Evolutionary conservation across 2,329 filamentous ascomycete genomes (phyloP).

Genomic region (Didymella segeticola): DNA sequence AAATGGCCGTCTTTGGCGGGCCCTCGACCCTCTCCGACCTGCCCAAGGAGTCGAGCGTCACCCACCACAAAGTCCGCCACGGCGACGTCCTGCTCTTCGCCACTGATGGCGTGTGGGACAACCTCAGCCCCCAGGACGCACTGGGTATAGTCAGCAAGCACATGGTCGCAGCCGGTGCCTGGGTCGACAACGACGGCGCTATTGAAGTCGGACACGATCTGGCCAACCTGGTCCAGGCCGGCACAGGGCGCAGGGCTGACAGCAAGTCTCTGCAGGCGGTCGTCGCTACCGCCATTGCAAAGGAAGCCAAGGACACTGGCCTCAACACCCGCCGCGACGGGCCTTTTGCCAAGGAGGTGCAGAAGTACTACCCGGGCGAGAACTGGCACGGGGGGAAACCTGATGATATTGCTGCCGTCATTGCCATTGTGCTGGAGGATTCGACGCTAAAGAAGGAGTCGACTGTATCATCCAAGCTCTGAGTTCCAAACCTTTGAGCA

Average conservation of each 20-base stretch:
- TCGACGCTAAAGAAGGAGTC: no score
- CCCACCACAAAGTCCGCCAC: slow-evolving; percentile 77
- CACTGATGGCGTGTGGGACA: slow-evolving; percentile 96
- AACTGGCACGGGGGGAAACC: slow-evolving; percentile 91
- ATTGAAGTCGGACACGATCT: slow-evolving; percentile 67
- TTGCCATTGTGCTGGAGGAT: slow-evolving; percentile 57
- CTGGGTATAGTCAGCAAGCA: slow-evolving; percentile 77
- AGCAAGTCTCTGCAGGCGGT: slow-evolving; percentile 73
- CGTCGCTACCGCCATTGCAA: slow-evolving; percentile 79
- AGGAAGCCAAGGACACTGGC: slow-evolving; percentile 84
- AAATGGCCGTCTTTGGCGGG: slow-evolving; percentile 81
- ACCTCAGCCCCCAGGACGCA: slow-evolving; percentile 89
- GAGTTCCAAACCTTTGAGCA: no score
- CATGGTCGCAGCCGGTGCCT: slow-evolving; percentile 78
- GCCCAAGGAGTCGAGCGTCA: slow-evolving; percentile 82
- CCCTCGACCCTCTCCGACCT: slow-evolving; percentile 75
- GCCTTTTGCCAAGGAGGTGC: slow-evolving; percentile 93
- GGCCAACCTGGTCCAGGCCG: slow-evolving; percentile 58
- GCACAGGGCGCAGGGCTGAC: slow-evolving; percentile 51
- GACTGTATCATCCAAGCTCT: slow-evolving; percentile 14
- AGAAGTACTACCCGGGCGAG: slow-evolving; percentile 84
- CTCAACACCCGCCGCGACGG: slow-evolving; percentile 82
- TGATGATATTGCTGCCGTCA: slow-evolving; percentile 91
- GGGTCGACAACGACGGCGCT: slow-evolving; percentile 63
- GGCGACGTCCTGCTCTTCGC: slow-evolving; percentile 94